These are phyloP conservation scores for Begonia masoniana DNA, from an alignment of 306 rosid species.

Conservation along the genomic window DNA sequence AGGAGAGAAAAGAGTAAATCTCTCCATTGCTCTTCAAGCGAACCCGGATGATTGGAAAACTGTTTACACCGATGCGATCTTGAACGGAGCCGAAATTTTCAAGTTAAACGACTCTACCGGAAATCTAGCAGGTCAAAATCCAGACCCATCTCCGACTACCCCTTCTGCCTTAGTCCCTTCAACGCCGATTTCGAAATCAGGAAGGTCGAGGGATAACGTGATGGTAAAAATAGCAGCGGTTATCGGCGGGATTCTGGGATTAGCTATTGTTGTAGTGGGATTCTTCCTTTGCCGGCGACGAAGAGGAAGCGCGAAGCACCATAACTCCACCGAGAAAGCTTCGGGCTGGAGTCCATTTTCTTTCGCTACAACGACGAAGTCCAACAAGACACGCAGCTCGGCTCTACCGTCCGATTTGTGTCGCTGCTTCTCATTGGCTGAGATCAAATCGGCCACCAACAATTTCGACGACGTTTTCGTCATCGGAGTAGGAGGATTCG, in stretches of 20 bases:
- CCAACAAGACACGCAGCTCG: slow-evolving; percentile 4
- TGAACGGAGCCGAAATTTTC: slow-evolving; percentile 45
- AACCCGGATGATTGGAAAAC: neutral
- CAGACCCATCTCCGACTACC: slow-evolving; percentile 8
- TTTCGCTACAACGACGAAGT: slow-evolving; percentile 1
- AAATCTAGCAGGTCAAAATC: slow-evolving; percentile 29
- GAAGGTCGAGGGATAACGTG: no score
- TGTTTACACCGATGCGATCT: neutral
- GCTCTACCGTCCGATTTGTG: slow-evolving; percentile 13
- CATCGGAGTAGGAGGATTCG: slow-evolving; percentile 31
- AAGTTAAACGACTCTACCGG: slow-evolving; percentile 8
- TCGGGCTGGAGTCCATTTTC: slow-evolving; percentile 3
- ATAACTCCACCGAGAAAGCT: neutral
- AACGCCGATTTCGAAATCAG: neutral
- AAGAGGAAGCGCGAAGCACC: neutral
- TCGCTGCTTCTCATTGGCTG: slow-evolving; percentile 16
- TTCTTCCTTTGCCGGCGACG: neutral
- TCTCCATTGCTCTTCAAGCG: slow-evolving; percentile 15
- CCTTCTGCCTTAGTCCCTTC: neutral
- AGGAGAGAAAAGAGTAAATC: slow-evolving; percentile 6
- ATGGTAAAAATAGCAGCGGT: slow-evolving; percentile 2
- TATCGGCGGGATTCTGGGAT: slow-evolving; percentile 3
- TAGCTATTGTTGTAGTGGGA: neutral
- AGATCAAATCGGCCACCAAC: slow-evolving; percentile 23
- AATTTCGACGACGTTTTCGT: slow-evolving; percentile 9